Evolutionary conservation across 768 basidiomycete genomes (phyloP), one percentile per base, ranked within the genome.

Genomic region (Asterophora lycoperdoides): DNA sequence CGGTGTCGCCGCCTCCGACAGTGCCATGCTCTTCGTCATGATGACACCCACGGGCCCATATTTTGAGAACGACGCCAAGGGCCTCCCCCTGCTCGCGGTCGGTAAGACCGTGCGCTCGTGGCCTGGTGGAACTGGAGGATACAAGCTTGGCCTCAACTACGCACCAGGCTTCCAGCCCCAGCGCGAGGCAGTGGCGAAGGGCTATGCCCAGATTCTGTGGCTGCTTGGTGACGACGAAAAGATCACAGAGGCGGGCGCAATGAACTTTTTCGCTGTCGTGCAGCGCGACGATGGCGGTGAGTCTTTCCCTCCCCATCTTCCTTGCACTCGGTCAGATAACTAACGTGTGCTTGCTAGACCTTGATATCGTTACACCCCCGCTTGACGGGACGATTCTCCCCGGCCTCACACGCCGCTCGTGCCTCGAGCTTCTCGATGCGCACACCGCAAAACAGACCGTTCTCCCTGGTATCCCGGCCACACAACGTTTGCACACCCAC

Each of bases 361-460:
- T 84, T 49, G 89, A 93, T 53, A 69, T 94, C 47, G 65, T 90
- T 48, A 96, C 93, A 0, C 89, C 93, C 0, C 81, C 88, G 7
- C 68, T 94, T 52, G 89, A 87, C 59, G 91, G 93, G 28, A 86
- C 87, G 18, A 89, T 95, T 56, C 79, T 95, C 1, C 90, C 92
- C 2, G 91, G 93, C n/a, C 78, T 96, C n/a, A 94, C 91, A 0
- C 81, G 93, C 34, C 81, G 80, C 46, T 89, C 88, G 15, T 79
- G 83, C 34, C 73, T 95, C 33, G 58, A 65, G 9, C 81, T 96
- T 45, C 72, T 78, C 2, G 68, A 78, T 17, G 80, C 76, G 0
- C 89, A 91, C 62, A 72, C 68, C 1, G 64, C 72, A 0, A 77
- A 78, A 1, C 66, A 55, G 18, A 62, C 73, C 48, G 57, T 58